phyloP scores from a whole-genome alignment of 208 protist species.

The Porcisia deanei region DNA sequence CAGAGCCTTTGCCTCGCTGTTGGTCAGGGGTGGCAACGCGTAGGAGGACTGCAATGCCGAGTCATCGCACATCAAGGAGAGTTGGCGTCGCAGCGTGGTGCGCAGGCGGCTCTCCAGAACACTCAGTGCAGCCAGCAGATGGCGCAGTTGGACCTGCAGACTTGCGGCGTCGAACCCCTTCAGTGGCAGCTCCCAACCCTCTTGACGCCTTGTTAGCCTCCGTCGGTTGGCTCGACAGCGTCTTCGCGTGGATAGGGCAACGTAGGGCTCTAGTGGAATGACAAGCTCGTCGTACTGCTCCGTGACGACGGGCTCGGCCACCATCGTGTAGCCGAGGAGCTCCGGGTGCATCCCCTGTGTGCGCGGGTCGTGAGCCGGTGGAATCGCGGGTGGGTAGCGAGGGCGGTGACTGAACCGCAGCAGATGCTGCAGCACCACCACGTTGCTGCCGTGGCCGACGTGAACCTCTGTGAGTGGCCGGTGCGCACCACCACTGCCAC shows the following conservation, averaged over 20 bases:
- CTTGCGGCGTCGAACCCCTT: background rate
- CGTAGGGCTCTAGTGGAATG: conserved; percentile 36
- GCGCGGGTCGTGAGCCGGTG: conserved; percentile 44
- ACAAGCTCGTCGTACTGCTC: conserved; percentile 87
- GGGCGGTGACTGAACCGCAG: conserved; percentile 82
- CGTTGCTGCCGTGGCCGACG: conserved; percentile 39
- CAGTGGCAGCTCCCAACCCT: background rate
- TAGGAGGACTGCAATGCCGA: background rate
- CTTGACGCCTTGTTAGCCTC: background rate
- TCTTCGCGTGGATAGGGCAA: background rate
- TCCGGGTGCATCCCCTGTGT: conserved; percentile 35
- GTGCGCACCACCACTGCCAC: background rate
- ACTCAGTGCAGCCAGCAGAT: conserved; percentile 11
- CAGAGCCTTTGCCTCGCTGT: conserved; percentile 21
- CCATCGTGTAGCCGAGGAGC: conserved; percentile 74
- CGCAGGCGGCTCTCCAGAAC: conserved; percentile 22
- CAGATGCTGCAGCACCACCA: conserved; percentile 68
- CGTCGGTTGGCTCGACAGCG: background rate
- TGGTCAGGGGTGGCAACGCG: conserved; percentile 10
- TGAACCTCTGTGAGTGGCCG: conserved; percentile 23
- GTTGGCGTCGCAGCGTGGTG: conserved; percentile 26
- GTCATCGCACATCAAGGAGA: conserved; percentile 9
- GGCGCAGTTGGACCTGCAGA: background rate
- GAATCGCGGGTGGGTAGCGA: conserved; percentile 44
- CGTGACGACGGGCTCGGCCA: conserved; percentile 74